Base-by-base conservation (phyloP, 495 filamentous ascomycete species). In the Thermothielavioides terrestris region DNA sequence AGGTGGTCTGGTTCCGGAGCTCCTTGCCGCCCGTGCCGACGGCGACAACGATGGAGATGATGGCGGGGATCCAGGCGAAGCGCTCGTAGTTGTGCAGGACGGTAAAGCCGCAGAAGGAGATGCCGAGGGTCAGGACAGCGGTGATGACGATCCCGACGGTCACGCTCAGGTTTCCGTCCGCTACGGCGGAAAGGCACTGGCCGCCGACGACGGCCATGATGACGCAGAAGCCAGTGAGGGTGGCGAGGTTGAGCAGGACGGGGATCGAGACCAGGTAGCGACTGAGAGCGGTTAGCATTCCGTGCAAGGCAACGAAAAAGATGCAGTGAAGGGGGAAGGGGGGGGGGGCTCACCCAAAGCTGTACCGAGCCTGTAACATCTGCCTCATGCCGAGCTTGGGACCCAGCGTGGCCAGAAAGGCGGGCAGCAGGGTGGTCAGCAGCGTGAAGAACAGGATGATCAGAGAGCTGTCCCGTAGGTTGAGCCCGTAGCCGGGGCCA, bases 51-150 rank as follows among this genome's bases (percentile, higher is more conserved):
- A 81, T 69, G 11, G 77, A 71, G 21, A 81, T 68, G 25, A 78
- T 50, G 18, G 70, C 71, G 10, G 72, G 67, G 56, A 78, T 73
- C 80, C 80, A 84, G 14, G 80, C 77, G 46, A 72, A 84, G 36
- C 77, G 73, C 66, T 83, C 80, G 50, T 79, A 83, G 10, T 72
- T 53, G 56, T 84, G 72, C 26, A 85, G 71, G 1, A 75, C 68
- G 3, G 68, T 67, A 45, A 78, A 74, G 21, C 81, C 81, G 57
- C 79, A 75, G 56, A 82, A 78, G 10, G 75, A 77, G 51, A 84
- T 72, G 35, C 78, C 45, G 28, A 83, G 68, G 38, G 71, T 64
- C 32, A 83, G 53, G 27, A 79, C 56, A 4, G 74, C 71, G 17
- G 75, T 74, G 51, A 80, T 74, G 57, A 77, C 66, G 49, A 78